phyloP scores from a whole-genome alignment of 306 rosid genomes.

The Malus orientalis region DNA sequence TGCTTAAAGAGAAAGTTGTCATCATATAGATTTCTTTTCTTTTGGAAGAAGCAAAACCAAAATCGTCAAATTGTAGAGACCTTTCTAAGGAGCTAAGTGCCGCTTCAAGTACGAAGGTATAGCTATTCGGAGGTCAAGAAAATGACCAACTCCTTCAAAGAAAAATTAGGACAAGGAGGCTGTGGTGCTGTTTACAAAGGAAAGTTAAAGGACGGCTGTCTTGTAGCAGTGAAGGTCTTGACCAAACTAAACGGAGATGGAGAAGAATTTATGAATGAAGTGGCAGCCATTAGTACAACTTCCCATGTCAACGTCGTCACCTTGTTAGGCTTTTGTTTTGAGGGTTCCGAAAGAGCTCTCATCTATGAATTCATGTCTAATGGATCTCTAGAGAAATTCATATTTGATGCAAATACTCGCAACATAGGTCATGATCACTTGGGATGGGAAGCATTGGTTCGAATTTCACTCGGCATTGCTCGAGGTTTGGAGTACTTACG shows the following conservation, averaged over 20 bases:
- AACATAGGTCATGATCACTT: neutral
- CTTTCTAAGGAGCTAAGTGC: conserved; percentile 13
- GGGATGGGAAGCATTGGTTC: conserved; percentile 16
- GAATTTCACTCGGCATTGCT: conserved; percentile 34
- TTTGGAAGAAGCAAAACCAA: neutral
- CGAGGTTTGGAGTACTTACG: conserved; percentile 39
- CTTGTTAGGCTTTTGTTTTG: conserved; percentile 16
- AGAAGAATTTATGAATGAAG: conserved; percentile 34
- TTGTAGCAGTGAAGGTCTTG: conserved; percentile 33
- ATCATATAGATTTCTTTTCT: neutral
- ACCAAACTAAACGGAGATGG: conserved; percentile 18
- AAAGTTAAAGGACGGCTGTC: conserved; percentile 8
- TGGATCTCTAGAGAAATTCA: conserved; percentile 42
- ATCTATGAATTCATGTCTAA: conserved; percentile 41
- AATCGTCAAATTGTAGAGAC: neutral
- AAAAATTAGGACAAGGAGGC: conserved; percentile 34
- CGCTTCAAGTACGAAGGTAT: conserved; percentile 14
- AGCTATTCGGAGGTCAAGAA: conserved; percentile 22
- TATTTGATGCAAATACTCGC: conserved; percentile 3
- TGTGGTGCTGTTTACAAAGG: conserved; percentile 33
- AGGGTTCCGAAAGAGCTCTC: conserved; percentile 11
- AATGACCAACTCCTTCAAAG: conserved; percentile 20
- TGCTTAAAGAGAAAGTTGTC: neutral
- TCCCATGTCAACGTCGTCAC: conserved; percentile 21
- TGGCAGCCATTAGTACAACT: conserved; percentile 25